These are phyloP conservation scores for Phaeolepiota aurea DNA, from an alignment of 768 basidiomycete species.

Conservation along the genomic window DNA sequence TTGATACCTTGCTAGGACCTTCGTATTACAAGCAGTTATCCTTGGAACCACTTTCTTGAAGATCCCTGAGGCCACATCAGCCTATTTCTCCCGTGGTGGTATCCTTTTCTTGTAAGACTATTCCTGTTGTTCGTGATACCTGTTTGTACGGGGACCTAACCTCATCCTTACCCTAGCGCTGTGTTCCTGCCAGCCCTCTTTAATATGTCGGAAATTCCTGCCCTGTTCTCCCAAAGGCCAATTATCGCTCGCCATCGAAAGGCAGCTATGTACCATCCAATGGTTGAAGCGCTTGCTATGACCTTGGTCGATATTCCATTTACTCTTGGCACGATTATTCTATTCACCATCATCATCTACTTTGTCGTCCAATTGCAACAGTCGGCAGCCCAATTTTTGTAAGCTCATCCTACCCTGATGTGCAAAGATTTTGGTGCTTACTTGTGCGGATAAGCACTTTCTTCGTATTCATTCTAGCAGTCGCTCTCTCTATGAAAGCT, in stretches of 20 bases:
- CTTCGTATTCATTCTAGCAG: conserved; percentile 47
- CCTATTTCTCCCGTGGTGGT: conserved; percentile 66
- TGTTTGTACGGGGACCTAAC: no score
- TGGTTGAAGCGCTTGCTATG: conserved; percentile 36
- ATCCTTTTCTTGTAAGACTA: conserved; percentile 70
- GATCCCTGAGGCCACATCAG: conserved; percentile 40
- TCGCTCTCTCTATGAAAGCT: conserved; percentile 61
- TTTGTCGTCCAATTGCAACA: conserved; percentile 53
- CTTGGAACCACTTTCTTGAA: conserved; percentile 58
- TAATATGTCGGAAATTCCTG: conserved; percentile 59
- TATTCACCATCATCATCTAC: conserved; percentile 47
- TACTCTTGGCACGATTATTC: conserved; percentile 32
- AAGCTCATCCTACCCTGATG: conserved; percentile 13
- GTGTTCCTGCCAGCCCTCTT: conserved; percentile 52
- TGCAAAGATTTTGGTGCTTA: conserved; percentile 1
- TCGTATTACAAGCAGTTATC: conserved; percentile 28
- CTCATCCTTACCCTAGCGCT: conserved; percentile 20
- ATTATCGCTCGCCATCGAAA: conserved; percentile 49
- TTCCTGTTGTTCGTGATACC: conserved; percentile 14
- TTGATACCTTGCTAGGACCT: conserved; percentile 10
- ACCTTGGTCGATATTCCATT: conserved; percentile 58
- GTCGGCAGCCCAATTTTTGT: conserved; percentile 60
- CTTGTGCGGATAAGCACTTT: conserved; percentile 36
- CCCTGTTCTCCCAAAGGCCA: conserved; percentile 53
- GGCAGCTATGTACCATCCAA: conserved; percentile 40